Base-by-base conservation (phyloP, 176 grass and related monocot species). In the Elaeis guineensis region DNA sequence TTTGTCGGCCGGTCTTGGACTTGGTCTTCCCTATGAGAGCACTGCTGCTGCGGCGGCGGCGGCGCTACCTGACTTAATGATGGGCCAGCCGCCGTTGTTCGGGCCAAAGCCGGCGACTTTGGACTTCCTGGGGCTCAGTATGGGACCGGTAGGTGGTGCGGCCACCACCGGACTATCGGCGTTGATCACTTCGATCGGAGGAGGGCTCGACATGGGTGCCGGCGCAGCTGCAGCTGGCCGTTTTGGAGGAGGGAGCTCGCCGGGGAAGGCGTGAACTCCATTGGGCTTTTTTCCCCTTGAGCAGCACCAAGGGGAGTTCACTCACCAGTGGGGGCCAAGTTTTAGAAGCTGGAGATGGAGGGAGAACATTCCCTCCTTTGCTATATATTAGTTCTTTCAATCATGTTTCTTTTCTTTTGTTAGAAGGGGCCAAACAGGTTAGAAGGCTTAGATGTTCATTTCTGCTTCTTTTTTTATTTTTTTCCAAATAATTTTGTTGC, bases 91-190 rank as follows among this genome's bases (percentile, higher is more conserved):
- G 0, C 57, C 81, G 0, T 61, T 98, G 56, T 91, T 89, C 62
- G 71, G 63, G 5, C 66, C 70, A 6, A 98, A 98, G 63, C 93
- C 93, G 2, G 88, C 93, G 0, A 98, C 93, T 0, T 64, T 98
- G 49, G 93, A 98, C 28, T 92, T 98, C 65, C 71, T 92, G 39
- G 93, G 88, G 0, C 79, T 98, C 1, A 84, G 84, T 3, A 89
- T 98, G 84, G 86, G 84, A 54, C 81, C 70, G 2, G 69, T 78
- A 2, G 84, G 74, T 0, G 79, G 76, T 4, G 39, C 79, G 0
- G 62, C 68, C 2, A 79, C 67, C 25, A 60, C 83, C n/a, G 83
- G 75, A 3, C 50, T 90, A 21, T 57, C 90, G 1, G 72, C 83
- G 7, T 79, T 84, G 63, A 82, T 87, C 15, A 80, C 72, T 25